These are phyloP conservation scores for Rhynchospora breviuscula DNA, from an alignment of 176 grass and related monocot genomes.

Conservation along the genomic window DNA sequence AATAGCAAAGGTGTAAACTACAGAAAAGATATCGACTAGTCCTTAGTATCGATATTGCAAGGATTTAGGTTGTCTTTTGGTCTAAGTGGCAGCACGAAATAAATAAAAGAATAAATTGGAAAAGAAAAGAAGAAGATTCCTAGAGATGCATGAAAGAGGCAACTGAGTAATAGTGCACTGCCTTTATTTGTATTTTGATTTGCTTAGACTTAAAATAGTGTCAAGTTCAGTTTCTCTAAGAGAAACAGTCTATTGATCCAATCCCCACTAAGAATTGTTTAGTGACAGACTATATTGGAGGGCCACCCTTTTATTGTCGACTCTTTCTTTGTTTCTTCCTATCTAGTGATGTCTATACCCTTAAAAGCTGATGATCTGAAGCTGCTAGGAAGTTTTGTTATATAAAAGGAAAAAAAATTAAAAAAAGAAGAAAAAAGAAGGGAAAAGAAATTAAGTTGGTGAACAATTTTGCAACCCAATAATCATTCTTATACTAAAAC, in stretches of 20 bases:
- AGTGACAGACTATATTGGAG: slow-evolving; percentile 15
- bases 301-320: background rate
- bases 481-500: background rate
- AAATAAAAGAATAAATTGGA: background rate
- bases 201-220: background rate
- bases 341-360: background rate
- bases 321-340: slow-evolving; percentile 15
- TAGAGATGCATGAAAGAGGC: background rate
- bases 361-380: slow-evolving; percentile 13
- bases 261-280: slow-evolving; percentile 1
- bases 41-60: background rate
- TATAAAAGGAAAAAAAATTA: background rate
- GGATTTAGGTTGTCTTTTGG: background rate
- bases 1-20: background rate
- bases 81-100: background rate
- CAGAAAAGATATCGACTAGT: background rate
- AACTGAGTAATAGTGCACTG: slow-evolving; percentile 1
- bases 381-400: slow-evolving; percentile 9
- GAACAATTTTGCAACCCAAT: background rate
- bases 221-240: slow-evolving; percentile 18
- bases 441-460: background rate
- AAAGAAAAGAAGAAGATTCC: slow-evolving; percentile 16
- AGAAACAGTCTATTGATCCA: background rate
- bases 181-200: slow-evolving; percentile 13
- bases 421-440: no score